These are phyloP conservation scores for Tieghemostelium lacteum DNA, from an alignment of 78 protist species.

Conservation along the genomic window DNA sequence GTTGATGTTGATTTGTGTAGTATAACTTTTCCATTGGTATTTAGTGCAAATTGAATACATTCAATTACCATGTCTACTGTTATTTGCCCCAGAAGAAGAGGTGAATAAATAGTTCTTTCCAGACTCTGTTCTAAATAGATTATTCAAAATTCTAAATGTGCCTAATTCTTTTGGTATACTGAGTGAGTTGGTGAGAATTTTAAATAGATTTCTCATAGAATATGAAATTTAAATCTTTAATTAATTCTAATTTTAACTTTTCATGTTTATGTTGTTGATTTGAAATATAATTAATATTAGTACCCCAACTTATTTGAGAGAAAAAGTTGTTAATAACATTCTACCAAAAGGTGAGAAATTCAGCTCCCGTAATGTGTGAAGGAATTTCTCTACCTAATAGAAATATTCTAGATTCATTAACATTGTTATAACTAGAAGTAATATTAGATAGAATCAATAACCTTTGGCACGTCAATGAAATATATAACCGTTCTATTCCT, in stretches of 20 bases:
- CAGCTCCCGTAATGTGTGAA: constrained; percentile 4
- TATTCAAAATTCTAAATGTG: constrained; percentile 24
- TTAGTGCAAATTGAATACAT: too few relatives aligned
- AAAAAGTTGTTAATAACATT: constrained; percentile 45
- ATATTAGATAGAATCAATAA: too few relatives aligned
- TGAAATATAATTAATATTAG: background rate
- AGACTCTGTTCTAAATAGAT: background rate
- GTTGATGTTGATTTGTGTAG: constrained; percentile 4
- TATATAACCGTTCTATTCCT: too few relatives aligned
- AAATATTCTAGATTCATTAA: constrained; percentile 29
- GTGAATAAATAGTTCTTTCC: background rate
- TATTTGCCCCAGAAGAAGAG: background rate
- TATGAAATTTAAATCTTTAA: constrained; percentile 14
- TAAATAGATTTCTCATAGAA: constrained; percentile 6
- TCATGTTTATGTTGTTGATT: constrained; percentile 4
- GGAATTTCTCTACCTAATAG: constrained; percentile 23
- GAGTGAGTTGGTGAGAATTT: background rate
- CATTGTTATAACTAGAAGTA: constrained; percentile 54
- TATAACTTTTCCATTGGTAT: too few relatives aligned
- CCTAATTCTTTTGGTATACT: constrained; percentile 22
- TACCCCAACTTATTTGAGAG: constrained; percentile 12
- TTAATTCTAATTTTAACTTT: constrained; percentile 1
- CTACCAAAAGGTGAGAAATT: constrained; percentile 47
- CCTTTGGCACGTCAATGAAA: too few relatives aligned
- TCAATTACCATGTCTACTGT: too few relatives aligned